These are phyloP conservation scores for Candida argentea DNA, from an alignment of 805 yeast species.

Conservation along the genomic window DNA sequence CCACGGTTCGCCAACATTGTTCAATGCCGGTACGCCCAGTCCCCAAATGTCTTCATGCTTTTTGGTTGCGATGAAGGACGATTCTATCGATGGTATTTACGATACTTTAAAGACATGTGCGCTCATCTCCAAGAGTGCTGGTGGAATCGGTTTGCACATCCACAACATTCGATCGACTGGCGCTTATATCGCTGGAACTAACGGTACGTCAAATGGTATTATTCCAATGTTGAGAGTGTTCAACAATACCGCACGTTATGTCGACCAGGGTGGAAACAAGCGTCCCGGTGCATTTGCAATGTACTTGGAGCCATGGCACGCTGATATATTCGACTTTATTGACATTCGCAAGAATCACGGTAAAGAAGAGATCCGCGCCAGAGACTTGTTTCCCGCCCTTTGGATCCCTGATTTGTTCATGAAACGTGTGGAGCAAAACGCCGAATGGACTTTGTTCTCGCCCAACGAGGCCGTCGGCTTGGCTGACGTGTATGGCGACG, in stretches of 20 bases:
- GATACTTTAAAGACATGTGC: constrained; percentile 54
- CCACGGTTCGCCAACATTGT: constrained; percentile 54
- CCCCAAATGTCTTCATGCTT: constrained; percentile 57
- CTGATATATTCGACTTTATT: constrained; percentile 48
- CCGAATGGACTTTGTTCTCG: constrained; percentile 49
- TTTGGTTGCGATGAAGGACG: constrained; percentile 54
- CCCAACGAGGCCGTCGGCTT: constrained; percentile 53
- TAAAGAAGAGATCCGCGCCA: constrained; percentile 52
- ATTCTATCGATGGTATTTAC: constrained; percentile 54
- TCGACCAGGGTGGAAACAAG: constrained; percentile 58
- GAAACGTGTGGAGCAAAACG: constrained; percentile 48
- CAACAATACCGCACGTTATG: constrained; percentile 54
- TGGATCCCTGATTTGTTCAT: constrained; percentile 57
- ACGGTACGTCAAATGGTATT: constrained; percentile 54
- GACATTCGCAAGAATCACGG: constrained; percentile 56
- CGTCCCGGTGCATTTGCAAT: constrained; percentile 58
- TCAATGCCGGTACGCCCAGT: constrained; percentile 52
- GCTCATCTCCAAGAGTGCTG: constrained; percentile 51
- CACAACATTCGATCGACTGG: constrained; percentile 53
- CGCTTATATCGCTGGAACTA: constrained; percentile 52
- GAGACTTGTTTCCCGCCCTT: constrained; percentile 53
- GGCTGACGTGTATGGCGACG: constrained; percentile 45
- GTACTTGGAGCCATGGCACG: constrained; percentile 55
- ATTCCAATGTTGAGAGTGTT: constrained; percentile 56
- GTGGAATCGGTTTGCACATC: constrained; percentile 54